Evolutionary conservation across 2,329 filamentous ascomycete genomes (phyloP), one percentile per base, ranked within the genome.

Genomic region (Coleophoma crateriformis): DNA sequence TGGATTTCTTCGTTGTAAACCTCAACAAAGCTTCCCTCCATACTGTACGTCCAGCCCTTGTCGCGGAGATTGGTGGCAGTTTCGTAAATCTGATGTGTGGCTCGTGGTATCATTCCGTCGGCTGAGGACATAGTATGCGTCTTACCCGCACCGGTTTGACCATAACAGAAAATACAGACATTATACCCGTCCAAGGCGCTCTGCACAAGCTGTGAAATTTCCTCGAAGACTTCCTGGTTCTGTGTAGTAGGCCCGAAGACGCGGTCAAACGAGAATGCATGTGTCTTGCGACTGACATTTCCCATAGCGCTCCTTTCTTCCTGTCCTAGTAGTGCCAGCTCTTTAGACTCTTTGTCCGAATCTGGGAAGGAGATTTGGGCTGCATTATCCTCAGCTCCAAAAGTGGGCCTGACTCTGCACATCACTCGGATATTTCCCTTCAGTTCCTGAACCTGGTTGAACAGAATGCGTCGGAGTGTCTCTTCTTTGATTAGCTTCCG

Each of bases 381-480:
- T 12, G 81, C 75, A 20, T 83, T 76, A 7, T 84, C 83, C 8
- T 69, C 68, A 50, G 67, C 59, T 20, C 74, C 74, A 19, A 87
- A 73, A 0, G 85, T 74, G 1, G 94, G 94, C 38, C 95, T 85
- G 27, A 97, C 92, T 65, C 94, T 84, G 64, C 92, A 97, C 82
- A 99, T 99, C 57, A 99, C 94, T 17, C 94, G 87, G 62, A 99
- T 99, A 64, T 99, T 99, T 61, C 94, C 94, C 68, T 96, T 96
- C 52, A 99, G 80, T 64, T 99, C 94, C 66, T 99, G 90, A 43
- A 99, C 92, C 67, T 95, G 94, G 69, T 97, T 97, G 73, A 97
- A 96, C 0, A 99, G 78, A 59, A 95, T 92, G 19, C 94, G 82
- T 13, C 94, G 83, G 46, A 96, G 75, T 1, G 88, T 94, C 69